Percentiles rank a stretch among this genome's conserved stretches.
phyloP scores from a whole-genome alignment of 2,329 filamentous ascomycete species.

The Epicoccum sorghinum region DNA sequence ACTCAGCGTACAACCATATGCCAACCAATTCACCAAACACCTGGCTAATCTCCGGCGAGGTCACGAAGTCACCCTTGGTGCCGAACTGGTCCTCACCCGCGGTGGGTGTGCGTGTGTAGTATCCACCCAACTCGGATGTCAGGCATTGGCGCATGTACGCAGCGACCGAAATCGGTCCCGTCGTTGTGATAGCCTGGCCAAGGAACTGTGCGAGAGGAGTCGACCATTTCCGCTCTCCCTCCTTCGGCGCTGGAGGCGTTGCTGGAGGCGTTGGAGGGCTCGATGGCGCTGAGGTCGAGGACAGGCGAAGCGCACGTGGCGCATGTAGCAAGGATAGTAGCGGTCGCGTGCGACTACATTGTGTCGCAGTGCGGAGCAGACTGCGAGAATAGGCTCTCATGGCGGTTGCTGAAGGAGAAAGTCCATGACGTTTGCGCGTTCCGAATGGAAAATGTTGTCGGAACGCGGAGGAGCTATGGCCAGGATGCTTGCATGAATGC shows the following conservation, averaged over 20 bases:
- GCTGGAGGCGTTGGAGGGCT: slow-evolving; percentile 19
- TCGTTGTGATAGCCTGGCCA: slow-evolving; percentile 83
- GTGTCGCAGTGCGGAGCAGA: slow-evolving; percentile 31
- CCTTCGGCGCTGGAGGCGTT: slow-evolving; percentile 20
- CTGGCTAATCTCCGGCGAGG: slow-evolving; percentile 96
- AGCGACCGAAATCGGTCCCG: slow-evolving; percentile 88
- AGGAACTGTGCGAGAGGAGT: slow-evolving; percentile 90
- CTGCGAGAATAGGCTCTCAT: slow-evolving; percentile 42
- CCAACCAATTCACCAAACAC: slow-evolving; percentile 94
- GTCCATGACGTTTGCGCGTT: slow-evolving; percentile 42
- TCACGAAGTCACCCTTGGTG: slow-evolving; percentile 92
- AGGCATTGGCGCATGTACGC: slow-evolving; percentile 99
- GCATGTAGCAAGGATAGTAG: slow-evolving; percentile 11
- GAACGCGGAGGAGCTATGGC: slow-evolving; percentile 44
- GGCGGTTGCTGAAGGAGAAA: slow-evolving; percentile 27
- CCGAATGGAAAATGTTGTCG: slow-evolving; percentile 34
- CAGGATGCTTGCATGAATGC: slow-evolving; percentile 25
- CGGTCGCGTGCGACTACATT: slow-evolving; percentile 20
- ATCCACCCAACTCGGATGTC: slow-evolving; percentile 86
- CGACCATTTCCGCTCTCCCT: slow-evolving; percentile 71
- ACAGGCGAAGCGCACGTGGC: slow-evolving; percentile 47
- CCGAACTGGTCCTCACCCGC: slow-evolving; percentile 85
- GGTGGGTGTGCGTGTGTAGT: slow-evolving; percentile 79
- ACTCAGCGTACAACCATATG: slow-evolving; percentile 95
- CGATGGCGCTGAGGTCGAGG: slow-evolving; percentile 25